These are phyloP conservation scores for Gamarada debralockiae DNA, from an alignment of 495 filamentous ascomycete species.

Conservation along the genomic window DNA sequence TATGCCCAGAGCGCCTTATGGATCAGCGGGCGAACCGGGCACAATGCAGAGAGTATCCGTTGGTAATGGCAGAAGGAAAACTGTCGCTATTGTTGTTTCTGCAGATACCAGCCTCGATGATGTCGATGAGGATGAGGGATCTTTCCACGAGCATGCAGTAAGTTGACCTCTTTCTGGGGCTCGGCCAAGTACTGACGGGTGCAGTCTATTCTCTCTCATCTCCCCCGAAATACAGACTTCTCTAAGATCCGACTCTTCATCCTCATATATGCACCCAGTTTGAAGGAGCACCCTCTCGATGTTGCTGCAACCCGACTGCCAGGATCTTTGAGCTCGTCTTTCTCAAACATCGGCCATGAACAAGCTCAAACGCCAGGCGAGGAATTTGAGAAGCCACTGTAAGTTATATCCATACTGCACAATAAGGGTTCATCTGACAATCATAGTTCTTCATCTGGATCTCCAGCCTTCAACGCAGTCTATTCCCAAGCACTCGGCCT, in stretches of 20 bases:
- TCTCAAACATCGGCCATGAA: slow-evolving; percentile 79
- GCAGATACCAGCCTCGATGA: slow-evolving; percentile 61
- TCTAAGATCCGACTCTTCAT: slow-evolving; percentile 72
- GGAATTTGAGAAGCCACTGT: slow-evolving; percentile 51
- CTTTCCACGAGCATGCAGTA: slow-evolving; percentile 79
- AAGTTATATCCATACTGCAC: slow-evolving; percentile 31
- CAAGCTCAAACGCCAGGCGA: slow-evolving; percentile 67
- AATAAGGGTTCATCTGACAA: slow-evolving; percentile 20
- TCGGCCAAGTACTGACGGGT: slow-evolving; percentile 1
- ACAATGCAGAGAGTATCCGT: slow-evolving; percentile 23
- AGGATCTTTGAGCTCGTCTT: slow-evolving; percentile 75
- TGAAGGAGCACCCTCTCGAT: slow-evolving; percentile 59
- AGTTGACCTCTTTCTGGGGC: slow-evolving; percentile 27
- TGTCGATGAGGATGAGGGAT: slow-evolving; percentile 55
- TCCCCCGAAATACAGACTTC: slow-evolving; percentile 68
- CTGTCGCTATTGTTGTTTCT: slow-evolving; percentile 79
- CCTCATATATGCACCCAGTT: slow-evolving; percentile 78
- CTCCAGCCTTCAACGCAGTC: slow-evolving; percentile 66
- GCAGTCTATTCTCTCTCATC: slow-evolving; percentile 86
- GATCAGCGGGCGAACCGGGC: background rate
- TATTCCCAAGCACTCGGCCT: slow-evolving; percentile 71
- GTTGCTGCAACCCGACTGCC: slow-evolving; percentile 46
- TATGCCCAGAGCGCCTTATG: slow-evolving; percentile 23
- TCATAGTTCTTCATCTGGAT: slow-evolving; percentile 22
- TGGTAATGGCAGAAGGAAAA: slow-evolving; percentile 55